Evolutionary conservation across 2,329 filamentous ascomycete species (phyloP).

Genomic region (Talaromyces sp.): DNA sequence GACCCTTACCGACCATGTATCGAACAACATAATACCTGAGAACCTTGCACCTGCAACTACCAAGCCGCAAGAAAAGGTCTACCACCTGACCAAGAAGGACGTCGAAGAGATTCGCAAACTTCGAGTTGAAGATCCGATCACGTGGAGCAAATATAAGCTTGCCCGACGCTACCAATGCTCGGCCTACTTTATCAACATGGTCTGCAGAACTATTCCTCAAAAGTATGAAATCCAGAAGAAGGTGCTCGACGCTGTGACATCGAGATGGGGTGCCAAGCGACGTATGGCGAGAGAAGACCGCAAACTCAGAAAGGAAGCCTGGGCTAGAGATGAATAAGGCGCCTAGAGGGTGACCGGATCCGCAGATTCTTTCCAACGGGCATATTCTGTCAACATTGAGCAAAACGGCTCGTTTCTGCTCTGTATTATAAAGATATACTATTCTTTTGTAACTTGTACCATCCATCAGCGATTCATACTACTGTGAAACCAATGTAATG

Average conservation of each 20-base stretch:
- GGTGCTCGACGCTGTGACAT: conserved; percentile 50
- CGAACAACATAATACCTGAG: conserved; percentile 14
- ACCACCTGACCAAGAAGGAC: conserved; percentile 54
- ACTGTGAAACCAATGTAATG: not conserved
- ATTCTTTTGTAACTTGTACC: not conserved
- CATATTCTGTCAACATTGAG: not conserved
- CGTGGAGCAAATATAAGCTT: conserved; percentile 55
- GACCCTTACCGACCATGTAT: conserved; percentile 26
- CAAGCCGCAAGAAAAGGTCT: conserved; percentile 51
- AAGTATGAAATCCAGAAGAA: conserved; percentile 44
- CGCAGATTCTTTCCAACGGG: not conserved
- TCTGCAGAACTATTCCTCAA: conserved; percentile 48
- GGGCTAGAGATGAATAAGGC: conserved; percentile 53
- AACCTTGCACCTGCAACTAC: conserved; percentile 47
- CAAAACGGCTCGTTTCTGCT: not conserved
- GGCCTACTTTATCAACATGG: conserved; percentile 57
- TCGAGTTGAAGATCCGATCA: conserved; percentile 49
- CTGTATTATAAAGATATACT: not conserved
- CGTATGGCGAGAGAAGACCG: conserved; percentile 58
- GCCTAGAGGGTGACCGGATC: not conserved
- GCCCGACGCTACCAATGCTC: conserved; percentile 60
- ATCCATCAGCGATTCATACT: not conserved
- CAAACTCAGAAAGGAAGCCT: conserved; percentile 53
- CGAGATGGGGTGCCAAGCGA: conserved; percentile 56
- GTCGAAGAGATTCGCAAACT: conserved; percentile 56